Percentiles rank a stretch among this genome's conserved stretches.
phyloP scores from a whole-genome alignment of 768 basidiomycete genomes.

The Termitomyces bulborhizus region DNA sequence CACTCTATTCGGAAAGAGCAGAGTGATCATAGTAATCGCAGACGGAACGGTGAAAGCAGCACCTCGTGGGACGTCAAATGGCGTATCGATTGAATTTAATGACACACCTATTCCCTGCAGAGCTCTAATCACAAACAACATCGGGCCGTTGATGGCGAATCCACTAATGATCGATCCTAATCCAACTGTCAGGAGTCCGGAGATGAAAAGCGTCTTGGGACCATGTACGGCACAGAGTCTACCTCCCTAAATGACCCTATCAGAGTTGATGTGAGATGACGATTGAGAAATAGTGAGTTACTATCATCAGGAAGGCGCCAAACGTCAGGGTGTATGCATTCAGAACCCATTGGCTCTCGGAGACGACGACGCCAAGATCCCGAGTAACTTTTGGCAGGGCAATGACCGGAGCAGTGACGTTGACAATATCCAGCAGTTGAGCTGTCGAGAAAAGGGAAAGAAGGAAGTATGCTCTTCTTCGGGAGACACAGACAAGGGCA shows the following conservation, averaged over 20 bases:
- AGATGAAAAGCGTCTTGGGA: slow-evolving; percentile 32
- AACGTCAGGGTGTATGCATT: slow-evolving; percentile 33
- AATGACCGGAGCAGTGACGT: slow-evolving; percentile 29
- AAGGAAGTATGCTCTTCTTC: not conserved
- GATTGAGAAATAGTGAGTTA: not conserved
- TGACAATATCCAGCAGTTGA: slow-evolving; percentile 35
- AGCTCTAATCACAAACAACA: slow-evolving; percentile 41
- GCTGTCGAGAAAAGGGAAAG: slow-evolving; percentile 28
- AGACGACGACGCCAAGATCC: slow-evolving; percentile 8
- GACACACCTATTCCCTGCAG: slow-evolving; percentile 37
- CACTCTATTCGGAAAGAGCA: slow-evolving; percentile 37
- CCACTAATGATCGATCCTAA: slow-evolving; percentile 34
- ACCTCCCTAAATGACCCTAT: slow-evolving; percentile 17
- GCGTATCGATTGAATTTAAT: not conserved
- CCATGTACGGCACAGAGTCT: slow-evolving; percentile 26
- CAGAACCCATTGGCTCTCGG: slow-evolving; percentile 26
- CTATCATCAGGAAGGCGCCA: slow-evolving; percentile 28
- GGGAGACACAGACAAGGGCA: not conserved
- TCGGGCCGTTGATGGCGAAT: slow-evolving; percentile 36
- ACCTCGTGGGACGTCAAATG: slow-evolving; percentile 1
- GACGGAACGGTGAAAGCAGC: slow-evolving; percentile 37
- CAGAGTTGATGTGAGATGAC: not conserved
- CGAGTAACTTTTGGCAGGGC: slow-evolving; percentile 25
- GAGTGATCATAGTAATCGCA: slow-evolving; percentile 38
- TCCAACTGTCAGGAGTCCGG: slow-evolving; percentile 33